Evolutionary conservation across 2,329 filamentous ascomycete species (phyloP).

Genomic region (Colletotrichum sansevieriae): DNA sequence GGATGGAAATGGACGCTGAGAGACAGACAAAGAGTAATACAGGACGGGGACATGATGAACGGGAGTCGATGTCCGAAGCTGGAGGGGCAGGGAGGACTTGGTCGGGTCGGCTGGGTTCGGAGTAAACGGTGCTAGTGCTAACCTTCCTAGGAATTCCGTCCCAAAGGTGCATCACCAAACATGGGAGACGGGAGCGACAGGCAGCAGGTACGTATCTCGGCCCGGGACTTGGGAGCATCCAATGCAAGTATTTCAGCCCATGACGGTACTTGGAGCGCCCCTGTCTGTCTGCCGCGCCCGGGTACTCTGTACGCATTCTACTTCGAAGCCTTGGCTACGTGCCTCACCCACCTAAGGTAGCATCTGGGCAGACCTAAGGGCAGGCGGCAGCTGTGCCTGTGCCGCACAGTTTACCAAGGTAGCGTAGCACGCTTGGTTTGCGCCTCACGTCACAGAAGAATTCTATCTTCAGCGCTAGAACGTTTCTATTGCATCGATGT

Average conservation of each 20-base stretch:
- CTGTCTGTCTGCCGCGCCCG: constrained; percentile 5
- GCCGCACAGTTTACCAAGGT: neutral
- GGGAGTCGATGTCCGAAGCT: neutral
- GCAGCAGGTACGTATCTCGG: neutral
- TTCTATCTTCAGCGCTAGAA: constrained; percentile 40
- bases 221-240: neutral
- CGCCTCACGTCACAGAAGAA: constrained; percentile 28
- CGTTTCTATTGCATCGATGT: constrained; percentile 27
- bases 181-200: neutral
- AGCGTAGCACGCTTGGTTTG: neutral
- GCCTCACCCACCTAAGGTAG: neutral
- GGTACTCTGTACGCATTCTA: neutral
- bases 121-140: constrained; percentile 1
- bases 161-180: too few relatives aligned
- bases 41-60: too few relatives aligned
- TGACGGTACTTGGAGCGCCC: neutral
- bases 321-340: neutral
- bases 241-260: neutral
- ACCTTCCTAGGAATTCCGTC: neutral
- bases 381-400: neutral
- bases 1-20: neutral
- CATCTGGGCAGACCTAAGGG: neutral
- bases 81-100: neutral
- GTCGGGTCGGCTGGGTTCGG: constrained; percentile 12
- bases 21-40: too few relatives aligned